These are phyloP conservation scores for Colletotrichum eremochloae DNA, from an alignment of 2,329 filamentous ascomycete genomes.

Conservation along the genomic window DNA sequence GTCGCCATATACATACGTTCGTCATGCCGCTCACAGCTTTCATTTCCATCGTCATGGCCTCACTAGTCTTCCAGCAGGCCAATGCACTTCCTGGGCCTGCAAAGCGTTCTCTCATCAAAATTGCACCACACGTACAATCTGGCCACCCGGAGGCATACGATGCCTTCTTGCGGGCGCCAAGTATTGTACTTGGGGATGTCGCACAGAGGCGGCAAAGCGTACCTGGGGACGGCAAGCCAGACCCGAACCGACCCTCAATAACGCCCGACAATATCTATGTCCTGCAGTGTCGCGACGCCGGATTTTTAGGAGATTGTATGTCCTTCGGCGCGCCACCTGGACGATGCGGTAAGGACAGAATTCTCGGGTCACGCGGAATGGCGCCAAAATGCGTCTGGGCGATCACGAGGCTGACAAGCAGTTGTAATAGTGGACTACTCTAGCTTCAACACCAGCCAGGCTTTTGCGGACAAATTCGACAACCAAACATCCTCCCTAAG, in stretches of 20 bases:
- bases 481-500: constrained; percentile 36
- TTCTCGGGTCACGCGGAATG: no score
- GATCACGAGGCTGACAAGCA: not conserved
- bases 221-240: constrained; percentile 27
- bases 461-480: constrained; percentile 31
- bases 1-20: not conserved
- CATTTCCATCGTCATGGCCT: constrained; percentile 17
- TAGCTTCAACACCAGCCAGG: constrained; percentile 28
- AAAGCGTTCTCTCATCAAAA: not conserved
- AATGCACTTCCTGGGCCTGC: constrained; percentile 4
- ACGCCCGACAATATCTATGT: constrained; percentile 33
- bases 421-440: constrained; percentile 18
- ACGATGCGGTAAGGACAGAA: constrained; percentile 19
- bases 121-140: constrained; percentile 1
- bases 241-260: constrained; percentile 12
- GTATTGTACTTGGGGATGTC: constrained; percentile 6
- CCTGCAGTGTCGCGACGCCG: constrained; percentile 30
- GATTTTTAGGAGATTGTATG: constrained; percentile 21
- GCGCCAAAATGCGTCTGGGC: rapidly evolving
- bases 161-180: constrained; percentile 20
- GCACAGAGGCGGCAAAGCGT: constrained; percentile 22
- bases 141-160: constrained; percentile 31
- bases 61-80: constrained; percentile 3
- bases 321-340: constrained; percentile 34
- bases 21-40: constrained; percentile 26